Conservation (phyloP, 371 early-diverging fungal species). For the Lichtheimia hyalospora region DNA sequence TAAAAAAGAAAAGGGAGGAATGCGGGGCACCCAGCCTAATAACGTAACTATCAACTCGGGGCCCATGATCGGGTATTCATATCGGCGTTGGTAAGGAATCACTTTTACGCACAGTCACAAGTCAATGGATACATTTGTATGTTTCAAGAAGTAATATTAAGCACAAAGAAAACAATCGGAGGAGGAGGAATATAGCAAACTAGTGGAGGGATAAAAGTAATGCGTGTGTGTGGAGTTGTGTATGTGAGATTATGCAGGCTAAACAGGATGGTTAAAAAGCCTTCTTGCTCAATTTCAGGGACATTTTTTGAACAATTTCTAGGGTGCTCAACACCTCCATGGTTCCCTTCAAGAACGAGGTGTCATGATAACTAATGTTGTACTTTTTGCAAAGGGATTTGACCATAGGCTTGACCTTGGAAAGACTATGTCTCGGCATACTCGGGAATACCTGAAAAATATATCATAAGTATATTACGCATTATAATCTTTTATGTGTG, state of each 20-base stretch:
- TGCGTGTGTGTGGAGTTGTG: background rate
- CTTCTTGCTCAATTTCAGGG: conserved; percentile 54
- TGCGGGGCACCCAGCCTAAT: no score
- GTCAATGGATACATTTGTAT: no score
- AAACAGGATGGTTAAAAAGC: conserved; percentile 21
- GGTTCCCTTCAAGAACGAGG: conserved; percentile 70
- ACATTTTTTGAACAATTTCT: conserved; percentile 58
- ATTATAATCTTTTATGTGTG: background rate
- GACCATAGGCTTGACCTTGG: conserved; percentile 65
- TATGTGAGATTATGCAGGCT: no score
- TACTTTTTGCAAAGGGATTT: conserved; percentile 74
- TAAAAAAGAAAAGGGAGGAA: no score
- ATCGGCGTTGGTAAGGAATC: no score
- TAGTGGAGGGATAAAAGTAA: background rate
- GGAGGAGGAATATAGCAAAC: background rate
- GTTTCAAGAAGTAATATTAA: background rate
- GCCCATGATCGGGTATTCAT: no score
- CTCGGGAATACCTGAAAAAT: conserved; percentile 68
- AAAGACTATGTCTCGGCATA: conserved; percentile 79
- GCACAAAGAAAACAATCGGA: background rate
- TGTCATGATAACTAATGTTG: conserved; percentile 68
- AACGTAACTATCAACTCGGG: no score
- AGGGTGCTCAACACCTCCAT: conserved; percentile 71
- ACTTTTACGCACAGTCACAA: no score
- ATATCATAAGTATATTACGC: background rate